phyloP scores from a whole-genome alignment of 257 asterid species.

The Verbascum thapsus region DNA sequence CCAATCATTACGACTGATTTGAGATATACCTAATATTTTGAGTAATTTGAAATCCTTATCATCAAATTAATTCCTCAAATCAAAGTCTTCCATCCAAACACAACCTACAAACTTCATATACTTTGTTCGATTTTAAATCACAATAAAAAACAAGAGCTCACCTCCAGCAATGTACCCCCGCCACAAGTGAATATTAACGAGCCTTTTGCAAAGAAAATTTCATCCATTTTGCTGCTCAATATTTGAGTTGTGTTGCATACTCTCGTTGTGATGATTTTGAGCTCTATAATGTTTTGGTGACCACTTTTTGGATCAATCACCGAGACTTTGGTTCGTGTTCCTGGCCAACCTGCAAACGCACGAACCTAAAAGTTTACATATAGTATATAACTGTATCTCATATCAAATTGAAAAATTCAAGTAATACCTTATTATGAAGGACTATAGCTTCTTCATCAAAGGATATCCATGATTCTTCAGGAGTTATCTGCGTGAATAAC shows the following conservation, averaged over 20 bases:
- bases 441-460: conserved; percentile 65
- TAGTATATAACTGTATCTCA: conserved; percentile 34
- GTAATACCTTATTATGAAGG: conserved; percentile 87
- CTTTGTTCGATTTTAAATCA: background rate
- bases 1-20: no score
- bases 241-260: conserved; percentile 39
- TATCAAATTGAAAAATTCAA: conserved; percentile 25
- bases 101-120: no score
- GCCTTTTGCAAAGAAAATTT: conserved; percentile 57
- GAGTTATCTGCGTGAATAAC: conserved; percentile 57
- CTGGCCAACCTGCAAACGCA: conserved; percentile 99
- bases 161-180: conserved; percentile 72
- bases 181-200: conserved; percentile 81
- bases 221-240: conserved; percentile 47
- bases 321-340: conserved; percentile 78
- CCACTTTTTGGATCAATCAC: conserved; percentile 49
- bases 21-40: no score
- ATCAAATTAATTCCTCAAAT: no score
- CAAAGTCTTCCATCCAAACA: no score
- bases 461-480: conserved; percentile 85
- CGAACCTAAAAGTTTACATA: conserved; percentile 78
- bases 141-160: conserved; percentile 33
- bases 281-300: conserved; percentile 48
- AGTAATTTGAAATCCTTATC: no score
- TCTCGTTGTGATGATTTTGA: conserved; percentile 78